phyloP scores from a whole-genome alignment of 2,329 filamentous ascomycete species.

The Xylariaceae sp. region DNA sequence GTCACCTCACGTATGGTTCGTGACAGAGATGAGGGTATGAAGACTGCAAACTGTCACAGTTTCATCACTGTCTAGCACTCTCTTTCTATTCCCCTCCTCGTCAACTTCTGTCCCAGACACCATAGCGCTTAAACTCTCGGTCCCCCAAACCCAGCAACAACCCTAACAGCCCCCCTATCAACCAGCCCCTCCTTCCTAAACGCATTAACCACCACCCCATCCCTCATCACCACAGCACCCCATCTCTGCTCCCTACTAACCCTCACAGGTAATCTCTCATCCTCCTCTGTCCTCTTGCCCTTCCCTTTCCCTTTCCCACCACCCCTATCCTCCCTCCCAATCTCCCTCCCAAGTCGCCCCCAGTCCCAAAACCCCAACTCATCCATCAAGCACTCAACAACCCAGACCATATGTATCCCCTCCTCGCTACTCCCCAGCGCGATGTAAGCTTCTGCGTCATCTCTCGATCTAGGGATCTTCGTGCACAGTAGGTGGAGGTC shows the following conservation, averaged over 20 bases:
- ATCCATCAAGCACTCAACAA: conserved; percentile 52
- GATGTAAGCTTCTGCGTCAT: conserved; percentile 37
- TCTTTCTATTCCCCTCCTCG: too few species aligned
- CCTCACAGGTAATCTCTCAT: conserved; percentile 5
- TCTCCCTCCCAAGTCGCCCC: background rate
- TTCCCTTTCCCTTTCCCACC: background rate
- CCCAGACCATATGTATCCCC: conserved; percentile 36
- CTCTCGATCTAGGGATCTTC: conserved; percentile 38
- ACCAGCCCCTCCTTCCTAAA: conserved; percentile 26
- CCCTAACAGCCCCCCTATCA: conserved; percentile 21
- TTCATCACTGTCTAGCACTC: too few species aligned
- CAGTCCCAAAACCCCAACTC: conserved; percentile 46
- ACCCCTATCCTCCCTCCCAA: background rate
- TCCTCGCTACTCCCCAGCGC: conserved; percentile 7
- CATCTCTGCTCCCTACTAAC: conserved; percentile 52
- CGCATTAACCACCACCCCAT: conserved; percentile 39
- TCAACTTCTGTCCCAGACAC: too few species aligned
- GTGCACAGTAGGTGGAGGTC: conserved; percentile 55
- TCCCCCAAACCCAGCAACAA: conserved; percentile 37
- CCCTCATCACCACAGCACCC: conserved; percentile 45
- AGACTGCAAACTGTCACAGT: too few species aligned
- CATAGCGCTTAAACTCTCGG: conserved; percentile 27
- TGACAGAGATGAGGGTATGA: too few species aligned
- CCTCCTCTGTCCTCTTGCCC: background rate
- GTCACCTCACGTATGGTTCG: too few species aligned